Evolutionary conservation across 1,284 basidiomycete species (phyloP).

Genomic region (Austroboletus rostrupii): DNA sequence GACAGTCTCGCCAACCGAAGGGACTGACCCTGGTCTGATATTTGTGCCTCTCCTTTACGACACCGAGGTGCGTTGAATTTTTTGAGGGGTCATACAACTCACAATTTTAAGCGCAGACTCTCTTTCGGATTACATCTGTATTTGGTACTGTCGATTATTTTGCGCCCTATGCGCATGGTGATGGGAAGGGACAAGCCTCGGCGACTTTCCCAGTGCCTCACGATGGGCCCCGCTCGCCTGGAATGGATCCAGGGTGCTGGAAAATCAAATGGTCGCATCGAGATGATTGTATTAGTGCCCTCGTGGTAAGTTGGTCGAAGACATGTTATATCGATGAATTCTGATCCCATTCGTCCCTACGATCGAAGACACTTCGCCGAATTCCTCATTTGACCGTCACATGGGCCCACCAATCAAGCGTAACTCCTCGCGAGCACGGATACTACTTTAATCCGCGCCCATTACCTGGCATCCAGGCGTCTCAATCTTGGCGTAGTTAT

Average conservation of each 20-base stretch:
- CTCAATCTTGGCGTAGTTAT: constrained; percentile 26
- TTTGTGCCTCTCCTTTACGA: constrained; percentile 56
- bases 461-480: constrained; percentile 4
- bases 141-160: constrained; percentile 57
- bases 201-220: constrained; percentile 46
- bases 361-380: constrained; percentile 55
- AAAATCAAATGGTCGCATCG: constrained; percentile 74
- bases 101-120: constrained; percentile 31
- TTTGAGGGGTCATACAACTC: constrained; percentile 1
- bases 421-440: constrained; percentile 19
- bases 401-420: constrained; percentile 61
- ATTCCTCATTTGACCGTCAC: constrained; percentile 70
- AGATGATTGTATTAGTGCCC: constrained; percentile 66
- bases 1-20: constrained; percentile 25
- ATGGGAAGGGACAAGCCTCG: constrained; percentile 17
- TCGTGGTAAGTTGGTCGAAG: constrained; percentile 46
- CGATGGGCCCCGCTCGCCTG: constrained; percentile 44
- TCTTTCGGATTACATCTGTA: constrained; percentile 43
- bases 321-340: background rate
- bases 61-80: constrained; percentile 42
- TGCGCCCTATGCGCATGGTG: constrained; percentile 19
- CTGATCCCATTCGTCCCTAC: constrained; percentile 4
- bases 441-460: constrained; percentile 14
- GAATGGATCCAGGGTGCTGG: constrained; percentile 62
- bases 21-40: constrained; percentile 38